Conservation (phyloP, 345 rosid genomes). For the Rhizophora mangle region DNA sequence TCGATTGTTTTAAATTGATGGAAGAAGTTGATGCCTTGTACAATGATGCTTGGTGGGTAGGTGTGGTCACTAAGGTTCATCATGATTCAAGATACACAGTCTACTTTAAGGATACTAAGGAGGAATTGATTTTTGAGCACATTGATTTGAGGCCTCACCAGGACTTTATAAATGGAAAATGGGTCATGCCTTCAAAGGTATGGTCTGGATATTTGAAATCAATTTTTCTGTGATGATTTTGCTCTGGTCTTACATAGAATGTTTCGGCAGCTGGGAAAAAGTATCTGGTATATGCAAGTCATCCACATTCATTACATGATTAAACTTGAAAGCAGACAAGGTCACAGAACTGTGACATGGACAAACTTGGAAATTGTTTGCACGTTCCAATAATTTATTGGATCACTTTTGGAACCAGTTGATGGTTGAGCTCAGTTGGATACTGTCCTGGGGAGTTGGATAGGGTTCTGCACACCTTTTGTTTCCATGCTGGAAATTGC, state of each 20-base stretch:
- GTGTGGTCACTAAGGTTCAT: constrained; percentile 53
- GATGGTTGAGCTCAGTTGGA: neutral
- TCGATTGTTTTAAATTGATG: constrained; percentile 40
- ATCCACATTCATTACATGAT: too few species aligned
- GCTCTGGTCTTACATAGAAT: neutral
- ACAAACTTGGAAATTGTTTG: neutral
- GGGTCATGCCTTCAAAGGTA: constrained; percentile 55
- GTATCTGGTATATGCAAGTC: too few species aligned
- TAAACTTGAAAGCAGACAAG: too few species aligned
- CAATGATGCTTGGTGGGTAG: constrained; percentile 94
- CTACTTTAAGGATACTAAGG: constrained; percentile 46
- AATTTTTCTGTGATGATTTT: neutral
- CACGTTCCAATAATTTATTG: neutral
- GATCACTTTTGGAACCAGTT: neutral
- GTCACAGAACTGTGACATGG: too few species aligned
- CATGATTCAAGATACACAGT: constrained; percentile 44
- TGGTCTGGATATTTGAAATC: constrained; percentile 3
- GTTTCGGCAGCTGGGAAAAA: too few species aligned
- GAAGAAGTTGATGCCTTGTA: constrained; percentile 79
- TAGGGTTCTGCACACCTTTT: neutral
- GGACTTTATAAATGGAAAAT: constrained; percentile 74
- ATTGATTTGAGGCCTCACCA: constrained; percentile 65
- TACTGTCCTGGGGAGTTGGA: neutral
- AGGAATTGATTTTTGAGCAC: constrained; percentile 51
- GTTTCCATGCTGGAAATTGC: neutral